These are phyloP conservation scores for Jacaranda copaia DNA, from an alignment of 257 asterid genomes.

Conservation along the genomic window DNA sequence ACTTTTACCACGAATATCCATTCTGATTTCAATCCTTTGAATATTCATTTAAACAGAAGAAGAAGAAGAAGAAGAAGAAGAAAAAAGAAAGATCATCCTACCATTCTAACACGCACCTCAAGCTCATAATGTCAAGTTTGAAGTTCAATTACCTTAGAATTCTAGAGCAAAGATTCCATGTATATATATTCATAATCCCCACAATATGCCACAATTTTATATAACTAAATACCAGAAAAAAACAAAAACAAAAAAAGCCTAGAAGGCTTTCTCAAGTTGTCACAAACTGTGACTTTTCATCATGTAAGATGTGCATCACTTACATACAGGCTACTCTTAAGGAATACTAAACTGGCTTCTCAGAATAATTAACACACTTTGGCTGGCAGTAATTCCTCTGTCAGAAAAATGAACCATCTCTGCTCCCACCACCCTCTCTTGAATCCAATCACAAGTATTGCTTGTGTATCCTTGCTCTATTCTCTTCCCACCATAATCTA, in stretches of 20 bases:
- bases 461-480: constrained; percentile 80
- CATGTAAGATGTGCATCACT: constrained; percentile 21
- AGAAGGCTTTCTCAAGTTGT: constrained; percentile 28
- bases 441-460: constrained; percentile 64
- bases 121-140: not conserved
- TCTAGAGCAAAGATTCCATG: constrained; percentile 2
- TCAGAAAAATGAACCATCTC: constrained; percentile 30
- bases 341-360: constrained; percentile 21
- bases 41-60: too few relatives aligned
- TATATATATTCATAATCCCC: constrained; percentile 36
- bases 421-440: not conserved
- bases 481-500: constrained; percentile 93
- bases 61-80: too few relatives aligned
- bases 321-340: constrained; percentile 12
- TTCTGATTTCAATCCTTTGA: too few relatives aligned
- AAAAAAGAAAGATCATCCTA: too few relatives aligned
- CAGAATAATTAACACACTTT: not conserved
- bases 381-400: constrained; percentile 8
- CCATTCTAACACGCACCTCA: too few relatives aligned
- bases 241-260: not conserved
- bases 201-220: constrained; percentile 39
- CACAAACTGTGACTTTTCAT: constrained; percentile 39
- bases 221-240: constrained; percentile 4
- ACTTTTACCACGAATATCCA: too few relatives aligned
- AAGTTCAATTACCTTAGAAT: constrained; percentile 11